Evolutionary conservation across 768 basidiomycete species (phyloP).

Genomic region (Mycena kentingensis): DNA sequence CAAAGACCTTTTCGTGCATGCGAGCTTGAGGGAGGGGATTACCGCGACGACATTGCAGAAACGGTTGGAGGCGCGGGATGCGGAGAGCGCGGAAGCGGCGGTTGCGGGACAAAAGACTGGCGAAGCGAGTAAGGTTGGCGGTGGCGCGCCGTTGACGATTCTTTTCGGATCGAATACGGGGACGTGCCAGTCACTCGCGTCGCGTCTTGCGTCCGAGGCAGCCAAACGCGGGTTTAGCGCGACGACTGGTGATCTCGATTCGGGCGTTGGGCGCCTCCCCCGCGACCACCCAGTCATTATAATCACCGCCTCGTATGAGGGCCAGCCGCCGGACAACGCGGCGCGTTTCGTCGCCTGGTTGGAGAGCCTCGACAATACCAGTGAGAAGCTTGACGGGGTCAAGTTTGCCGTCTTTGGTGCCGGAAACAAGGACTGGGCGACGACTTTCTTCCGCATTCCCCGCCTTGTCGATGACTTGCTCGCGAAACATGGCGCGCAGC

Average conservation of each 20-base stretch:
- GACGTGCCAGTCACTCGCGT: constrained; percentile 44
- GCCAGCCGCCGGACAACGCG: constrained; percentile 52
- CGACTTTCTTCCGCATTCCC: constrained; percentile 49
- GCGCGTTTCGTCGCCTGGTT: constrained; percentile 46
- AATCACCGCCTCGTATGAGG: constrained; percentile 52
- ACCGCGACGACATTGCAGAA: constrained; percentile 28
- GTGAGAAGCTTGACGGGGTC: constrained; percentile 30
- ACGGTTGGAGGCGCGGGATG: constrained; percentile 39
- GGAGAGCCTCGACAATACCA: constrained; percentile 28
- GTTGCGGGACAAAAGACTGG: constrained; percentile 25
- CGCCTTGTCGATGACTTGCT: constrained; percentile 36
- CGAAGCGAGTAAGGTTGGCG: neutral
- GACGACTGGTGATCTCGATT: constrained; percentile 42
- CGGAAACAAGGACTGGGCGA: constrained; percentile 50
- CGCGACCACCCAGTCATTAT: constrained; percentile 47
- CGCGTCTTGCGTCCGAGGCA: constrained; percentile 10
- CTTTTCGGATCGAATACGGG: constrained; percentile 44
- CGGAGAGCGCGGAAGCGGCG: constrained; percentile 29
- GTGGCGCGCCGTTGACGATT: constrained; percentile 32
- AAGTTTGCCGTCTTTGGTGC: constrained; percentile 50
- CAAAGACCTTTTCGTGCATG: constrained; percentile 41
- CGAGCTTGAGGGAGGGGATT: constrained; percentile 37
- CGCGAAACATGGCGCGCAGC: constrained; percentile 36
- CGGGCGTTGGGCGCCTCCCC: constrained; percentile 36
- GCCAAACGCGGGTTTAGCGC: constrained; percentile 38